These are phyloP conservation scores for Curvularia sp. DNA, from an alignment of 2,329 filamentous ascomycete genomes.

Conservation along the genomic window DNA sequence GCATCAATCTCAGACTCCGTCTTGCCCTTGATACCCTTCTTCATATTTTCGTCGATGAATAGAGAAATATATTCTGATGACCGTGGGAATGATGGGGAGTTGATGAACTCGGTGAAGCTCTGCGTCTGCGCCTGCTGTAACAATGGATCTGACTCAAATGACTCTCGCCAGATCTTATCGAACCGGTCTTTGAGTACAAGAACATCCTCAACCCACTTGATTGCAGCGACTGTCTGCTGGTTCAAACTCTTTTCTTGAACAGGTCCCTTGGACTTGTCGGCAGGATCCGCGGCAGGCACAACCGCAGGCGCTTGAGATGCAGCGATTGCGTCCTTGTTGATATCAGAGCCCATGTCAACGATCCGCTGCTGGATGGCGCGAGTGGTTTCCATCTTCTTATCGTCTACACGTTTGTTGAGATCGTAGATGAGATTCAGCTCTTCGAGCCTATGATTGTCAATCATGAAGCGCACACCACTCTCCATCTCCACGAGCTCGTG, in stretches of 20 bases:
- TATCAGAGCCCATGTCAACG: constrained; percentile 78
- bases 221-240: constrained; percentile 83
- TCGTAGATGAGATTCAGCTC: constrained; percentile 83
- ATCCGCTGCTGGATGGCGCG: constrained; percentile 76
- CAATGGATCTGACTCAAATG: constrained; percentile 77
- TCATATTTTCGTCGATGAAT: constrained; percentile 96
- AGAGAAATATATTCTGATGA: constrained; percentile 92
- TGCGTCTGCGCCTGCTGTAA: constrained; percentile 83
- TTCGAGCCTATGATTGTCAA: constrained; percentile 82
- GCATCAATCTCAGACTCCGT: constrained; percentile 85
- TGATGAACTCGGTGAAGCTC: constrained; percentile 93
- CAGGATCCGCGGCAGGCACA: constrained; percentile 53
- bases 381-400: constrained; percentile 73
- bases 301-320: constrained; percentile 63
- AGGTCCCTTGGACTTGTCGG: constrained; percentile 57
- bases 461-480: constrained; percentile 86
- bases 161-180: constrained; percentile 74
- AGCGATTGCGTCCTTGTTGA: constrained; percentile 71
- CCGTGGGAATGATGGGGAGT: constrained; percentile 71
- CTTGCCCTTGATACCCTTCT: constrained; percentile 91
- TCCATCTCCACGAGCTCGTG: constrained; percentile 84
- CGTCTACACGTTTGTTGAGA: constrained; percentile 78
- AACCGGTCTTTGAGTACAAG: constrained; percentile 87
- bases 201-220: constrained; percentile 95
- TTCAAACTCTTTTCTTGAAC: constrained; percentile 63